Base-by-base conservation (phyloP, 106 monocot genomes). In the Chionographis japonica region DNA sequence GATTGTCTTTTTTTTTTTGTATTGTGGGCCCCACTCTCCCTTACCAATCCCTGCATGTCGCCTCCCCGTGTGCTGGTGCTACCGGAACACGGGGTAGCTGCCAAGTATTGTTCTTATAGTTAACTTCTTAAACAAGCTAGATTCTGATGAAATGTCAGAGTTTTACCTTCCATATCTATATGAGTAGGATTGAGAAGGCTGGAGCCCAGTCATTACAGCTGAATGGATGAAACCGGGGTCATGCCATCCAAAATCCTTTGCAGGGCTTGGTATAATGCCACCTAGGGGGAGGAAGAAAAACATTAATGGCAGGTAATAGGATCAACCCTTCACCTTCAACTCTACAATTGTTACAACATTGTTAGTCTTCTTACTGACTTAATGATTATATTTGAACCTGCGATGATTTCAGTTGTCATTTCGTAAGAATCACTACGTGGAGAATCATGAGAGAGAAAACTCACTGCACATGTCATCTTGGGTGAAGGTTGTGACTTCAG, bases 221-320 rank as follows among this genome's bases (percentile, higher is more conserved):
- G 91, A 78, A 67, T 92, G 91, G 42, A 92, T 85, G 68, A 68
- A 92, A 19, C 91, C 91, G 13, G 91, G 91, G 50, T 88, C 80
- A 70, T 92, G 88, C 91, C 91, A 92, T 52, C 91, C 91, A 58
- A 88, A 92, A 56, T 88, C 88, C 40, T 77, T 77, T 1, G 91
- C 91, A 41, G 91, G 85, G 58, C 91, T 92, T 37, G 69, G 68
- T 63, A 70, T 14, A 52, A 46, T 10, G 58, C 37, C 37, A 71
- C 77, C 80, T 84, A 51, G 7, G 12, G 15, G 19, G 53, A 41
- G 4, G 17, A 53, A 51, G 50, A 35, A 38, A n/a, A 65, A 73
- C 11, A 4, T 10, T 62, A 70, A 43, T 9, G 7, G 3, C 55
- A 62, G 40, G 12, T 9, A 13, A 37, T 5, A 12, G n/a, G 36